Base-by-base conservation (phyloP, 768 basidiomycete species). In the Mycena leptocephala region DNA sequence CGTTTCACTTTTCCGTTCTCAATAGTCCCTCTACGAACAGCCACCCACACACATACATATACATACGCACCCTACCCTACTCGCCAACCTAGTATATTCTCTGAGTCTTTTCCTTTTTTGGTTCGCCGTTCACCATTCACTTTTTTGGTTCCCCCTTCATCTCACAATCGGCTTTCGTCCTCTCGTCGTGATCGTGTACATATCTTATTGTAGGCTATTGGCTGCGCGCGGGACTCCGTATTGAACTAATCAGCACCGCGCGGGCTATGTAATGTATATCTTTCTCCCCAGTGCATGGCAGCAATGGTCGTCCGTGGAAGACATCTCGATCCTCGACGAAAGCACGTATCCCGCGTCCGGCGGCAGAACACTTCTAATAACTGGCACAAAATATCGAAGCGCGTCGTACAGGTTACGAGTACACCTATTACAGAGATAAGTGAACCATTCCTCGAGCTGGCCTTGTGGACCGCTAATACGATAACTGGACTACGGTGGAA, bases 181-280 rank as follows among this genome's bases (percentile, higher is more conserved):
- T 28, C 22, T 24, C 10, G n/a, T 43, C 61, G n/a, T 61, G 51
- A 37, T 35, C 37, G 26, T 39, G 51, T 53, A 53, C 46, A 9
- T 74, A 67, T 67, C 41, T 74, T 74, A 74, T 74, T 74, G 72
- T 73, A 66, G 72, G 62, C 72, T 73, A 73, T 73, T 51, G 33
- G 64, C 39, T 46, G 64, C 33, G 72, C 63, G 55, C 63, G 51
- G 39, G 26, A 39, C 32, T 11, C 33, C 24, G 26, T 53, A 20
- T 46, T 43, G 48, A 30, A 53, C 24, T 26, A 37, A 59, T 46
- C 26, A 37, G 35, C 53, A 46, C 55, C 67, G 67, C 67, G 53
- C 32, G 33, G 59, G 37, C 37, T 56, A 14, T 53, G 48, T 67
- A 67, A 67, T 67, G 53, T 55, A 65, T 65, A 16, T 65, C 11